Percentiles rank a stretch among this genome's conserved stretches.
Conservation (phyloP, 1,139 yeast species). For the Kurtzmaniella quercitrusa region DNA sequence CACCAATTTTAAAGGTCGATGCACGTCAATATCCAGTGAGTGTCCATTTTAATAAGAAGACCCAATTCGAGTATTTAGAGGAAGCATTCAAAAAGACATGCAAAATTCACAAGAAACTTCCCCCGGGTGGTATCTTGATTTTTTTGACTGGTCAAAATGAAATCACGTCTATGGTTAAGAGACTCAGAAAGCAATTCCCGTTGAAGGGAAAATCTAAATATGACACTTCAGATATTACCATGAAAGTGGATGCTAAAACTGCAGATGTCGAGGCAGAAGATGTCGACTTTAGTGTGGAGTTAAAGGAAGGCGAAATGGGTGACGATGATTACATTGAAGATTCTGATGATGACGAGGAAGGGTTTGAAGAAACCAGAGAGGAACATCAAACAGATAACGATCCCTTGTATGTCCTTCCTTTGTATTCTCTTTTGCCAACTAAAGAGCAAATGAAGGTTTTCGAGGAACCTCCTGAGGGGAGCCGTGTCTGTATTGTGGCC, state of each 20-base stretch:
- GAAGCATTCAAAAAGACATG: conserved; percentile 84
- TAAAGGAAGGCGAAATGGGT: conserved; percentile 25
- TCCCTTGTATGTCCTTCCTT: conserved; percentile 86
- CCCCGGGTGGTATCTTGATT: conserved; percentile 91
- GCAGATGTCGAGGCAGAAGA: conserved; percentile 85
- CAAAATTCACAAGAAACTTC: conserved; percentile 80
- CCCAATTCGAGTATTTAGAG: conserved; percentile 74
- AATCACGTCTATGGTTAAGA: conserved; percentile 71
- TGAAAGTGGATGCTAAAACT: conserved; percentile 52
- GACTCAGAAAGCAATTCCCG: conserved; percentile 67
- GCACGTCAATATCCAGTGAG: conserved; percentile 96
- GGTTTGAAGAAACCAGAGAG: conserved; percentile 79
- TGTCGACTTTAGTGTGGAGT: conserved; percentile 68
- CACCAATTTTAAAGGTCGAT: conserved; percentile 87
- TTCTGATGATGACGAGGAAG: conserved; percentile 65
- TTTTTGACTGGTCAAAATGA: conserved; percentile 95
- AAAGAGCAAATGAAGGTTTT: conserved; percentile 94
- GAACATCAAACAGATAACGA: conserved; percentile 73
- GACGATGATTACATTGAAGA: conserved; percentile 32
- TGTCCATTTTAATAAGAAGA: conserved; percentile 80
- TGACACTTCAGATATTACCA: conserved; percentile 25
- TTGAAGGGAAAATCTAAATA: conserved; percentile 26
- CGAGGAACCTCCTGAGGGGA: conserved; percentile 76
- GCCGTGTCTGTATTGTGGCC: conserved; percentile 88
- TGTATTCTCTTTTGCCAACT: conserved; percentile 89